Evolutionary conservation across 108 stramenopile genomes (phyloP), one percentile per base, ranked within the genome.

Genomic region (Asterionellopsis glacialis): DNA sequence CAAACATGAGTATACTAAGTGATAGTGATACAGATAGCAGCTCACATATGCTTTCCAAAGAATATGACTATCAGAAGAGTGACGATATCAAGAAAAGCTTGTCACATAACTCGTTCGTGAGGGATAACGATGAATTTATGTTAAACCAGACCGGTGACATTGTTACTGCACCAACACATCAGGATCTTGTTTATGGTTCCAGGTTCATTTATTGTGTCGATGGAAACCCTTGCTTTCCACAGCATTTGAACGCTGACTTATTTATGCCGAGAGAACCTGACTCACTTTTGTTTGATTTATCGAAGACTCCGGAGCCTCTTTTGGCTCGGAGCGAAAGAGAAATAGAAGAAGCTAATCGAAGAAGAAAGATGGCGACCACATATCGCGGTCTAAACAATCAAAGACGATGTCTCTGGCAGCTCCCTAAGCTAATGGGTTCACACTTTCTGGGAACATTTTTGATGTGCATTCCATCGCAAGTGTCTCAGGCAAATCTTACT

Each of bases 401-500:
- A 55, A 67, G 87, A 52, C 74, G 85, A 43, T 93, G 91, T 44
- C 65, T 85, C 11, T 93, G 87, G 86, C 91, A 93, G 59, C 68
- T 93, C 23, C 84, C 91, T 14, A 93, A 93, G 53, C 61, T 89
- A 42, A 90, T 93, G 91, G 91, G 84, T 9, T 93, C 91, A 6
- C 88, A 93, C 45, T 81, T 93, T 59, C 57, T 93, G 26, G 88
- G 88, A 16, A 57, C 87, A 38, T 93, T 81, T 80, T 56, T 93
- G 41, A 57, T 93, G 53, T 93, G 91, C 55, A 74, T 88, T 18
- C 91, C 91, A 26, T 28, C 69, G 9, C 80, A 83, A 56, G 70
- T 93, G 12, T 75, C 81, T 14, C 88, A 90, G 39, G 54, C 68
- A 5, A 52, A 65, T 28, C 45, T 85, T 15, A 68, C 81, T 11